phyloP scores from a whole-genome alignment of 2,329 filamentous ascomycete species.

The Cryphonectria radicalis region DNA sequence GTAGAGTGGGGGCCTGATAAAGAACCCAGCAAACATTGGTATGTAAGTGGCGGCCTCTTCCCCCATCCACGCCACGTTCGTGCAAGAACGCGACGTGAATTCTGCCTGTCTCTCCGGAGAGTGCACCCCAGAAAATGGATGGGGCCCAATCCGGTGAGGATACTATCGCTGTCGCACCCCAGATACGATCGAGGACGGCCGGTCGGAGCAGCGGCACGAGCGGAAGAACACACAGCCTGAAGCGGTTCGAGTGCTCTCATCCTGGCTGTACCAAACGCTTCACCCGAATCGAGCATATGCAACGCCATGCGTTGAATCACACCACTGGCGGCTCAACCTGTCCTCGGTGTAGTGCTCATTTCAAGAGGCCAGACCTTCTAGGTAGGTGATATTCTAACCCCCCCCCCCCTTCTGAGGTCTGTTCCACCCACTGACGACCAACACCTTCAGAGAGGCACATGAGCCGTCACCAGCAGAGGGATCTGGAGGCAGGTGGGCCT shows the following conservation, averaged over 20 bases:
- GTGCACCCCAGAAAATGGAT: constrained; percentile 16
- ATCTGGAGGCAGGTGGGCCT: constrained; percentile 58
- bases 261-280: constrained; percentile 57
- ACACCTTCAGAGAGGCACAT: constrained; percentile 59
- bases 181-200: background rate
- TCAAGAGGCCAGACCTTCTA: constrained; percentile 63
- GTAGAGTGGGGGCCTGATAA: constrained; percentile 1
- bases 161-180: constrained; percentile 14
- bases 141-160: constrained; percentile 3
- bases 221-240: constrained; percentile 24
- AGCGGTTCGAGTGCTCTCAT: constrained; percentile 43
- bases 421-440: constrained; percentile 8
- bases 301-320: constrained; percentile 62
- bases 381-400: constrained; percentile 43
- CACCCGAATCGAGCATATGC: constrained; percentile 61
- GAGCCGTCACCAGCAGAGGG: constrained; percentile 55
- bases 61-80: constrained; percentile 3
- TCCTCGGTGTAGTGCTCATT: constrained; percentile 62
- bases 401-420: too few species aligned
- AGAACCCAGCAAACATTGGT: background rate
- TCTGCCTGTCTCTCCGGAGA: background rate
- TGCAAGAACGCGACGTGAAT: background rate
- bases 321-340: constrained; percentile 59
- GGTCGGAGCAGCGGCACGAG: constrained; percentile 2
- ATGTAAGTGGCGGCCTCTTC: background rate